A percentile compares a stretch with the other conserved stretches of the same genome.
Conservation (phyloP, 2,329 filamentous ascomycete genomes). For the Botrytis galanthina region DNA sequence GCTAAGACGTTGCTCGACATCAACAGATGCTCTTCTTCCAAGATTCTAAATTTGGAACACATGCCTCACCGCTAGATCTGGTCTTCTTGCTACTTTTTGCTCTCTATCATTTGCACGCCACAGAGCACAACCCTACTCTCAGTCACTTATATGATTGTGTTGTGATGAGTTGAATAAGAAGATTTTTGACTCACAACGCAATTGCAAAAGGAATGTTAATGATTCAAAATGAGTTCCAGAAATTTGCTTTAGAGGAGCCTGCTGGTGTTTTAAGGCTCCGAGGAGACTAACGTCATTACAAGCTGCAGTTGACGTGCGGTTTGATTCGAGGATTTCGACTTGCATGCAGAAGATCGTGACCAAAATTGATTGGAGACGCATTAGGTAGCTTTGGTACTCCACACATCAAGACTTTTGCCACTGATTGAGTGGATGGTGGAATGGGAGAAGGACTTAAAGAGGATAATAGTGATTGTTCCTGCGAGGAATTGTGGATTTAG, state of each 20-base stretch:
- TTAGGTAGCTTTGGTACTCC: slow-evolving; percentile 14
- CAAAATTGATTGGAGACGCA: slow-evolving; percentile 15
- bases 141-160: background rate
- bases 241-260: background rate
- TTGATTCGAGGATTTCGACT: slow-evolving; percentile 13
- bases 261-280: background rate
- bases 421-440: slow-evolving; percentile 9
- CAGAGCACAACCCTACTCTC: slow-evolving; percentile 16
- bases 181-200: slow-evolving; percentile 12
- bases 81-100: background rate
- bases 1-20: background rate
- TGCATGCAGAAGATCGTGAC: slow-evolving; percentile 20
- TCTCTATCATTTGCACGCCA: slow-evolving; percentile 5
- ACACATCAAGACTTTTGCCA: slow-evolving; percentile 17
- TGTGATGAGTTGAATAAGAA: slow-evolving; percentile 4
- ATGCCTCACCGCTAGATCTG: slow-evolving; percentile 16
- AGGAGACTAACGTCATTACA: slow-evolving; percentile 7
- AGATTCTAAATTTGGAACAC: slow-evolving; percentile 6
- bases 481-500: slow-evolving; percentile 16
- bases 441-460: slow-evolving; percentile 8
- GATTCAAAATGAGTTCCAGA: background rate
- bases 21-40: background rate
- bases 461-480: slow-evolving; percentile 16
- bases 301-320: background rate
- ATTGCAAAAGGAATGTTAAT: slow-evolving; percentile 8